A percentile compares a stretch with the other conserved stretches of the same genome.
Evolutionary conservation across 345 rosid genomes (phyloP).

Genomic region (Aquilaria malaccensis): DNA sequence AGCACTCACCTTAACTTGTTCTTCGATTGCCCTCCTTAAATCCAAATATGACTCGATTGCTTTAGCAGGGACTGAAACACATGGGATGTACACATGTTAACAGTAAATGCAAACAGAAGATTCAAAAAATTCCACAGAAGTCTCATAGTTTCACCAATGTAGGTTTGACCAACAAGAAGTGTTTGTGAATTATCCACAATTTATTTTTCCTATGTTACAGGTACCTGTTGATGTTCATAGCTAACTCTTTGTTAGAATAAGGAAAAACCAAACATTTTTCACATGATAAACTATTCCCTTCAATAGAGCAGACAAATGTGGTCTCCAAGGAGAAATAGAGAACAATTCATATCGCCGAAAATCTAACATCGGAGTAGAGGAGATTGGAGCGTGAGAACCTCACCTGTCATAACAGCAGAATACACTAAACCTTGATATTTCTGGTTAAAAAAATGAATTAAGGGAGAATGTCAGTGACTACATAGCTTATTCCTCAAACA

Average conservation of each 20-base stretch:
- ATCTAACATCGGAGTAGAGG: too few relatives aligned
- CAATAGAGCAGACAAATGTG: too few relatives aligned
- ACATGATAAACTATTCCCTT: too few relatives aligned
- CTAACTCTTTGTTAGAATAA: too few relatives aligned
- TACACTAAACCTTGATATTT: slow-evolving; percentile 44
- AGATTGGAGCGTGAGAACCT: background rate
- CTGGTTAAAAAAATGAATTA: slow-evolving; percentile 36
- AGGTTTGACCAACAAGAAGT: too few relatives aligned
- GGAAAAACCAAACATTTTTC: too few relatives aligned
- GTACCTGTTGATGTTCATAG: too few relatives aligned
- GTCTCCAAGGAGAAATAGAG: too few relatives aligned
- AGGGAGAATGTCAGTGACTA: slow-evolving; percentile 1
- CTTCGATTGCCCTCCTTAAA: slow-evolving; percentile 66
- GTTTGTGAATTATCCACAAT: too few relatives aligned
- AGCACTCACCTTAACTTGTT: slow-evolving; percentile 59
- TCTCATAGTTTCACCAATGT: background rate
- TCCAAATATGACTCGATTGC: slow-evolving; percentile 84
- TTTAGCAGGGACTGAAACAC: slow-evolving; percentile 65
- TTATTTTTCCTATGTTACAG: too few relatives aligned
- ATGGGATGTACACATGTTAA: slow-evolving; percentile 2
- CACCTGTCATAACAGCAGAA: slow-evolving; percentile 70
- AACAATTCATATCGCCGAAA: too few relatives aligned
- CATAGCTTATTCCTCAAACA: background rate
- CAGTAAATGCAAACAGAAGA: background rate
- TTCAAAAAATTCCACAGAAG: background rate